Evolutionary conservation across 2,329 filamentous ascomycete species (phyloP), one percentile per base, ranked within the genome.

Genomic region (Botryotinia narcissicola): DNA sequence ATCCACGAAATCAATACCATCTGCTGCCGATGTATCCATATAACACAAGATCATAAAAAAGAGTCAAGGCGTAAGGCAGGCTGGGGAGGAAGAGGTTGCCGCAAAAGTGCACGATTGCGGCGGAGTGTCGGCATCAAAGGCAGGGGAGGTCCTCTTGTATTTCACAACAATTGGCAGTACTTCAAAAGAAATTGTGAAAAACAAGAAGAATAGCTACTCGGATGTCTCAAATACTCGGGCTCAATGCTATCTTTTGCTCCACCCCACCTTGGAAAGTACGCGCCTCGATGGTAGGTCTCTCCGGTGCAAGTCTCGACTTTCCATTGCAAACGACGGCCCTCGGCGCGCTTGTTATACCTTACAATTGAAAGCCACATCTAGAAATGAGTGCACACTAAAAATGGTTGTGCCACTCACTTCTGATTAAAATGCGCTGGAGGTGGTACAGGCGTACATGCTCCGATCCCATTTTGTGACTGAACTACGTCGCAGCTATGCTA

Each of bases 91-190:
- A 22, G n/a, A 7, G 4, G 29, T 2, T 14, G 16, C 46, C 32
- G 22, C 25, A 25, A n/a, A 22, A 68, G 9, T 29, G n/a, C 14
- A 57, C 4, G 37, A 9, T 20, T 3, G 18, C 9, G 9, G 7
- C 10, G 22, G 18, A 54, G 2, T 6, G 54, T 51, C 25, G 9
- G 16, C 18, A 29, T 6, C 14, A 10, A n/a, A 29, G 7, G 8
- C 1, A n/a, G 10, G 16, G 5, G 22, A 18, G 2, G 7, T 1
- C 16, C 16, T 68, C 10, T 42, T 22, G 3, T 29, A 1, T 16
- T 14, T 42, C 5, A 9, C 5, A 6, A 3, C 1, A 6, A 42
- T 22, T 20, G 35, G n/a, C 29, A 29, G 1, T 3, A 22, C 0
- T 42, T 29, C 16, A 22, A 22, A 12, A 9, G 0, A 68, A 8